Percentiles rank a stretch among this genome's conserved stretches.
phyloP scores from a whole-genome alignment of 2,329 filamentous ascomycete species.

The Cercospora nicotianae region DNA sequence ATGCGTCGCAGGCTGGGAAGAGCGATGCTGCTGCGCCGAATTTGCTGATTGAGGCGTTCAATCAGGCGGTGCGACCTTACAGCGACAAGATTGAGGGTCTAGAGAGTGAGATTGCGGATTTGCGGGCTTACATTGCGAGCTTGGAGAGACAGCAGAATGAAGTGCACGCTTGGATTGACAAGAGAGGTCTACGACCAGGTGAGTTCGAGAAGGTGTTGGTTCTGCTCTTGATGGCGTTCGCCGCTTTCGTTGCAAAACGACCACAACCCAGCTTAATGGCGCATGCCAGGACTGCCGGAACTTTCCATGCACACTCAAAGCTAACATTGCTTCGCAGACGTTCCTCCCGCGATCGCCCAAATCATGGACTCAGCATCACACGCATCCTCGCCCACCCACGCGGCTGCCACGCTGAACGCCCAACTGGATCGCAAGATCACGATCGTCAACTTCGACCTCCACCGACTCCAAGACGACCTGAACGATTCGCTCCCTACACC shows the following conservation, averaged over 20 bases:
- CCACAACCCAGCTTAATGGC: neutral
- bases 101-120: constrained; percentile 53
- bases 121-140: constrained; percentile 52
- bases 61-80: constrained; percentile 54
- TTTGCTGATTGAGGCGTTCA: constrained; percentile 54
- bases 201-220: constrained; percentile 26
- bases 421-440: constrained; percentile 60
- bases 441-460: constrained; percentile 58
- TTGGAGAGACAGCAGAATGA: constrained; percentile 54
- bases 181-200: constrained; percentile 55
- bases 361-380: constrained; percentile 53
- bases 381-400: constrained; percentile 43
- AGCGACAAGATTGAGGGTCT: constrained; percentile 55
- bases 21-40: constrained; percentile 49
- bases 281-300: neutral
- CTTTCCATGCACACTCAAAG: neutral
- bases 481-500: constrained; percentile 55
- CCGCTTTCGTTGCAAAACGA: neutral
- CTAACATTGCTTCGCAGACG: constrained; percentile 41
- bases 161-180: constrained; percentile 58
- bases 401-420: constrained; percentile 54
- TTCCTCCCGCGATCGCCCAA: constrained; percentile 53
- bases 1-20: constrained; percentile 26
- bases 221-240: neutral
- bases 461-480: constrained; percentile 57